Evolutionary conservation across 371 early-diverging fungal genomes (phyloP), one percentile per base, ranked within the genome.

Genomic region (Mortierella sp.): DNA sequence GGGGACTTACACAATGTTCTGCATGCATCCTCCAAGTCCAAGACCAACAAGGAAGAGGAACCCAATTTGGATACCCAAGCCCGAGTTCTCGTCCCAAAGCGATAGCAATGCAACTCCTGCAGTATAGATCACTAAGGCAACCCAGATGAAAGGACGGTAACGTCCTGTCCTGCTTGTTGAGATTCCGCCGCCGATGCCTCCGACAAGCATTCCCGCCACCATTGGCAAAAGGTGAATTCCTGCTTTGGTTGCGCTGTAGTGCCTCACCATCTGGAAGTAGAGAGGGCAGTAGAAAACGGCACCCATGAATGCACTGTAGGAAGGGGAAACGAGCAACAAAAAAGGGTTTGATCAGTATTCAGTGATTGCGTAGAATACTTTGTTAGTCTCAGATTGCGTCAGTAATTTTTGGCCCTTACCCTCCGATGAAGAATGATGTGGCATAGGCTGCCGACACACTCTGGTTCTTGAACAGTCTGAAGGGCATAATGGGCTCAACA

Each of bases 401-500:
- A 24, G 19, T 38, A 10, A 2, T n/a, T 2, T 10, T 34, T 8
- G 45, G 26, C 42, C 24, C 78, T 50, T 81, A 84, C 77, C 81
- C 83, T 75, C 91, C 91, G 75, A 92, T 88, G 74, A 91, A 93
- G 79, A 93, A 91, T 19, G 91, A 92, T 14, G 90, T 83, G 0
- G 82, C 55, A 71, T 91, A 84, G 14, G 92, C 82, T 5, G 90
- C 82, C 3, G 88, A 84, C 11, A 93, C 88, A 5, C 90, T 88
- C 28, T 90, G 88, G 50, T 89, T 90, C 48, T 79, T 89, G 72
- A 94, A 93, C 21, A 94, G 58, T 72, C 90, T 75, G 45, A 91
- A 91, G 9, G 94, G 94, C 84, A 93, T 75, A 50, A 92, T 88
- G 0, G 93, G 93, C 38, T 93, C 93, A 24, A 83, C 81, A n/a